Evolutionary conservation across 2,329 filamentous ascomycete species (phyloP).

Genomic region (Sporothrix brunneoviolacea): DNA sequence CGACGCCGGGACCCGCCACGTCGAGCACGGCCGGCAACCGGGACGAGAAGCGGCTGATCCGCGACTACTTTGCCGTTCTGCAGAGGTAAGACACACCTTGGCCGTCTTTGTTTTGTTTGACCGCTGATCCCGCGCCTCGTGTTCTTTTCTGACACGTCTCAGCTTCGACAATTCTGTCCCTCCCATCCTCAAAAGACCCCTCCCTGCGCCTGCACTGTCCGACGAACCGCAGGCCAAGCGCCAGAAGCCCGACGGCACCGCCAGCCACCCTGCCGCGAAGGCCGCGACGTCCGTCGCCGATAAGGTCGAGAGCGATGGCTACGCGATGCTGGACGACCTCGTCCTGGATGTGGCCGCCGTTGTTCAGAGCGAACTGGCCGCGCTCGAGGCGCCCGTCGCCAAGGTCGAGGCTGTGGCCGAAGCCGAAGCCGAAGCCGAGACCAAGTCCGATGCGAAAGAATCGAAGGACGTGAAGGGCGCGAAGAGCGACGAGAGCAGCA

Average conservation of each 20-base stretch:
- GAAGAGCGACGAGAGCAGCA: background rate
- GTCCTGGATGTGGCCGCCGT: slow-evolving; percentile 45
- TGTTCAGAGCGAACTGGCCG: slow-evolving; percentile 34
- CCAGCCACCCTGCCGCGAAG: slow-evolving; percentile 25
- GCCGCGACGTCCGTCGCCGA: slow-evolving; percentile 37
- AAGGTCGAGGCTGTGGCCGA: slow-evolving; percentile 18
- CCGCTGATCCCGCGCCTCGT: too few relatives aligned
- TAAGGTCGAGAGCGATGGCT: slow-evolving; percentile 45
- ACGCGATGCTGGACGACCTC: slow-evolving; percentile 58
- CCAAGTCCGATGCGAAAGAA: too few relatives aligned
- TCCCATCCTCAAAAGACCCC: slow-evolving; percentile 48
- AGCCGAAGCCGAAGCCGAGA: background rate
- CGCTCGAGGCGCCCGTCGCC: slow-evolving; percentile 33
- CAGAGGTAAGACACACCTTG: slow-evolving; percentile 31
- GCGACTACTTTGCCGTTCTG: slow-evolving; percentile 37
- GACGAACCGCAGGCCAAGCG: slow-evolving; percentile 54
- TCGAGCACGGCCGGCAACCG: slow-evolving; percentile 17
- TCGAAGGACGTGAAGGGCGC: background rate
- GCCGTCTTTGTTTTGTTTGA: background rate
- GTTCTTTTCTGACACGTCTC: too few relatives aligned
- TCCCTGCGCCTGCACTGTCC: slow-evolving; percentile 37
- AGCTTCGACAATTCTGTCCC: slow-evolving; percentile 47
- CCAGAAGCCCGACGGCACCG: slow-evolving; percentile 46
- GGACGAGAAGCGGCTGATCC: slow-evolving; percentile 32
- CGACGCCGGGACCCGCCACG: slow-evolving; percentile 21